Conservation (phyloP, 768 basidiomycete genomes). For the Termitomyces sp. region DNA sequence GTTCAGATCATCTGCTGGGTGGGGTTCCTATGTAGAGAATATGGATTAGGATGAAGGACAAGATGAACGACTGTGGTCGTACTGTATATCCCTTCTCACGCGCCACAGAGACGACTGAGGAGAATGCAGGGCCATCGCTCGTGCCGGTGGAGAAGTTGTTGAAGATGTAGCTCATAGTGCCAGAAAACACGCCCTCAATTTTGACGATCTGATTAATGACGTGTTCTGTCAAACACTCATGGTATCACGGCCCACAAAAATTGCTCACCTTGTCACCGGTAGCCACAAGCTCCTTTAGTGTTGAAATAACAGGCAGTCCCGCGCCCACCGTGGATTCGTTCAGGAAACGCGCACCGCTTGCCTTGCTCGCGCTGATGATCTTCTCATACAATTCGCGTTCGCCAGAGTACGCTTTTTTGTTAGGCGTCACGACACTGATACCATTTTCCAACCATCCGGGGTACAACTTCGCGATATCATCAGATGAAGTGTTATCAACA, state of each 20-base stretch:
- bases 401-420: slow-evolving; percentile 94
- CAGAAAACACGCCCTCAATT: slow-evolving; percentile 97
- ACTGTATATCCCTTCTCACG: slow-evolving; percentile 95
- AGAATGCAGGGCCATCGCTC: slow-evolving; percentile 70
- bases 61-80: slow-evolving; percentile 11
- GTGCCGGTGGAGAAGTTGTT: slow-evolving; percentile 83
- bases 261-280: slow-evolving; percentile 82
- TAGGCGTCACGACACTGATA: slow-evolving; percentile 88
- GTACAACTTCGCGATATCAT: slow-evolving; percentile 74
- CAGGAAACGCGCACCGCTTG: slow-evolving; percentile 61
- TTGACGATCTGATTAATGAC: slow-evolving; percentile 53
- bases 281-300: slow-evolving; percentile 84
- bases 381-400: slow-evolving; percentile 57
- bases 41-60: not conserved
- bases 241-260: not conserved
- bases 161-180: slow-evolving; percentile 98
- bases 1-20: slow-evolving; percentile 94
- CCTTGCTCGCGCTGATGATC: slow-evolving; percentile 55
- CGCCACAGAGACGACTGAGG: slow-evolving; percentile 82
- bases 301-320: slow-evolving; percentile 87
- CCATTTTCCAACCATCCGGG: slow-evolving; percentile 74
- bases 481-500: slow-evolving; percentile 91
- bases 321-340: slow-evolving; percentile 96
- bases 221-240: not conserved
- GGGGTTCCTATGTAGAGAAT: slow-evolving; percentile 67